Conservation (phyloP, 306 rosid genomes). For the Benincasa hispida region DNA sequence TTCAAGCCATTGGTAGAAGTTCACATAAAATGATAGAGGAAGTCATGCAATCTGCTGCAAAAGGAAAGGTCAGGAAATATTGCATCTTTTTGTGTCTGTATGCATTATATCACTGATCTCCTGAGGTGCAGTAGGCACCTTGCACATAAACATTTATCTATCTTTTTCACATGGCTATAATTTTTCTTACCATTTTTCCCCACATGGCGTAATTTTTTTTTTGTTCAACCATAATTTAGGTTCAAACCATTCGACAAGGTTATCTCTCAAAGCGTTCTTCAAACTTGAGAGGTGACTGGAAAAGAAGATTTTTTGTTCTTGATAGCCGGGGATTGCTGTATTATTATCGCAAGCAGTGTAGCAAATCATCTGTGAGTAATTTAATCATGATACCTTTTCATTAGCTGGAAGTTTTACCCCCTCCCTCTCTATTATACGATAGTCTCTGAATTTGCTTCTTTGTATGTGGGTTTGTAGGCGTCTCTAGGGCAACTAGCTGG, state of each 20-base stretch:
- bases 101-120: background rate
- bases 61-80: slow-evolving; percentile 65
- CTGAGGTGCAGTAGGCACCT: background rate
- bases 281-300: slow-evolving; percentile 97
- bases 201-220: background rate
- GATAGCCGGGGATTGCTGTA: slow-evolving; percentile 98
- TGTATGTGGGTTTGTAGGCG: slow-evolving; percentile 38
- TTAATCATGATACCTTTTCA: slow-evolving; percentile 10
- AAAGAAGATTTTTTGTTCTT: slow-evolving; percentile 98
- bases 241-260: slow-evolving; percentile 99
- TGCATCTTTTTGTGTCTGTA: background rate
- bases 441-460: slow-evolving; percentile 10
- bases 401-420: slow-evolving; percentile 5
- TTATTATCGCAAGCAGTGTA: slow-evolving; percentile 85
- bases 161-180: background rate
- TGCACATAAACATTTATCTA: background rate
- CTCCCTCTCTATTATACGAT: background rate
- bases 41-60: slow-evolving; percentile 98
- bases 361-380: slow-evolving; percentile 85
- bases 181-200: no score
- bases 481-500: slow-evolving; percentile 73
- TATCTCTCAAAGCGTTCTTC: slow-evolving; percentile 99
- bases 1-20: slow-evolving; percentile 99
- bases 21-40: slow-evolving; percentile 99
- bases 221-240: slow-evolving; percentile 28